Conservation (phyloP, 2,329 filamentous ascomycete genomes). For the Ceratocystiopsis brevicomis region DNA sequence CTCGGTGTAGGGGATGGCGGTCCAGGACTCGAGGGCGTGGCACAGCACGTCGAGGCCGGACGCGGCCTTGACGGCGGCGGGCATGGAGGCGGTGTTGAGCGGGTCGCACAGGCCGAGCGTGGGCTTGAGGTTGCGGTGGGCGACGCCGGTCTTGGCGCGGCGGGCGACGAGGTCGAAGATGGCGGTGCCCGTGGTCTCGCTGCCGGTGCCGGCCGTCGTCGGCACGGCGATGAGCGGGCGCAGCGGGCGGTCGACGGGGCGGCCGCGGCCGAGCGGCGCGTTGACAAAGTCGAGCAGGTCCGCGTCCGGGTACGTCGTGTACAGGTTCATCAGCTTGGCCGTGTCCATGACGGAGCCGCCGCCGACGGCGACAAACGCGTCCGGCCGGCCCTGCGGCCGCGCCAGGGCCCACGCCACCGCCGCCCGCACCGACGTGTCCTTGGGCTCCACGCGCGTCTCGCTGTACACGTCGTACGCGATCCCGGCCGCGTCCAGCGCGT, state of each 20-base stretch:
- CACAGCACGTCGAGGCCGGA: conserved; percentile 91
- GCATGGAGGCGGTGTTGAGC: conserved; percentile 91
- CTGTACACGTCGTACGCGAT: conserved; percentile 69
- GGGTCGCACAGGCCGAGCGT: conserved; percentile 75
- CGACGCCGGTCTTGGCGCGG: conserved; percentile 86
- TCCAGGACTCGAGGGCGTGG: conserved; percentile 92
- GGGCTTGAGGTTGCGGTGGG: conserved; percentile 87
- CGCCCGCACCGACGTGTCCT: conserved; percentile 82
- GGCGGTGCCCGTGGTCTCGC: conserved; percentile 90
- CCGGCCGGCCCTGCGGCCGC: conserved; percentile 38
- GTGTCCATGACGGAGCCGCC: conserved; percentile 94
- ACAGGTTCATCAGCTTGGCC: conserved; percentile 96
- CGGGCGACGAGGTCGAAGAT: conserved; percentile 90
- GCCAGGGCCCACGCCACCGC: conserved; percentile 76
- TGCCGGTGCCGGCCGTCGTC: conserved; percentile 72
- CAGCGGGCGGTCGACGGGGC: conserved; percentile 51
- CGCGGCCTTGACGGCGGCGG: conserved; percentile 74
- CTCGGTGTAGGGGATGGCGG: conserved; percentile 85
- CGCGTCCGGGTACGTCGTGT: conserved; percentile 75
- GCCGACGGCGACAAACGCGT: conserved; percentile 84
- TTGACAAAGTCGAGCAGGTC: conserved; percentile 97
- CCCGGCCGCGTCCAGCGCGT: conserved; percentile 60
- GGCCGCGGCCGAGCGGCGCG: conserved; percentile 71
- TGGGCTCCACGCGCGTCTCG: conserved; percentile 65
- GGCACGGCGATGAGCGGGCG: conserved; percentile 66